Evolutionary conservation across 305 asterid genomes (phyloP), one percentile per base, ranked within the genome.

Genomic region (Solanum hybrid): DNA sequence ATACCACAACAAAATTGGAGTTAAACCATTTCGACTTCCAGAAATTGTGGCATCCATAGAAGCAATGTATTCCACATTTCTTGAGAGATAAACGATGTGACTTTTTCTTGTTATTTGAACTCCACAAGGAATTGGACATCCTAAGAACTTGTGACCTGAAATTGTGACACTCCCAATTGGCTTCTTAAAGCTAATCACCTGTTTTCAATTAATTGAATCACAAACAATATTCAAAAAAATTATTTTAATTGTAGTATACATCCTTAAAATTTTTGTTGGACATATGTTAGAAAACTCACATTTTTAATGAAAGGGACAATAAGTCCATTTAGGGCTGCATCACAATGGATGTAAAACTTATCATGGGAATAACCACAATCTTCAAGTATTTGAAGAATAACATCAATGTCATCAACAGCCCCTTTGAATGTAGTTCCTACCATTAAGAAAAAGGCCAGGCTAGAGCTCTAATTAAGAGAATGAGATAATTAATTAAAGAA

Each of bases 391-490:
- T 73, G 38, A 73, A 31, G 38, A 26, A 80, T 79, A 3, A 60
- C 29, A 38, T 88, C 90, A 35, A 88, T 3, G 75, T 88, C 38
- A 88, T 80, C 90, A 31, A 80, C 34, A 13, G 32, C 88, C 13
- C 90, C 90, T 88, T 81, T 88, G 78, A 88, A 60, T 15, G 90
- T 88, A 19, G 88, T 88, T 36, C 90, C 90, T 88, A 40, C 66
- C 81, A 76, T 15, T 26, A 82, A 38, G 75, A 69, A 69, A 69
- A 24, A 10, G 31, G 15, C 75, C 15, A 66, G 31, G 75, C 13
- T 66, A 66, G 75, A 66, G 15, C 29, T 24, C 31, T 66, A 38
- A 38, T 10, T 42, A 69, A 69, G 7, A 10, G 7, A n/a, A 66
- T 66, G 37, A n/a, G 15, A 66, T 12, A 11, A 71, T 51, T 17